Base-by-base conservation (phyloP, 2,329 filamentous ascomycete species). In the Blumeria graminis region DNA sequence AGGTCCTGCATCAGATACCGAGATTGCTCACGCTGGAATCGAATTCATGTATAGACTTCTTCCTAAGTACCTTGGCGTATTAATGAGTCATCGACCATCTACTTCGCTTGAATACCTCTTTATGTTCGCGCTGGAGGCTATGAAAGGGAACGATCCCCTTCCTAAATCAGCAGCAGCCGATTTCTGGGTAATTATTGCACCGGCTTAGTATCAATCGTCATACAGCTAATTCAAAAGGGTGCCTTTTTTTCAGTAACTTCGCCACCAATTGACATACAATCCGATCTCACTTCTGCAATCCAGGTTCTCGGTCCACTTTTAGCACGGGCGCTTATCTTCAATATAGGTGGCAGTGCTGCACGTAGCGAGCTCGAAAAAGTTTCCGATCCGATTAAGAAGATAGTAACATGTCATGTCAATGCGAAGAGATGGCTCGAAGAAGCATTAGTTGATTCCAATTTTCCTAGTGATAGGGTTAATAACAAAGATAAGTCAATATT, bases 131-230 rank as follows among this genome's bases (percentile, higher is more conserved):
- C 70, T 92, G 11, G 76, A 78, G 62, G 80, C 85, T 7, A 69
- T 93, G 6, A 75, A 81, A 46, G 82, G 81, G 11, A 78, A 74
- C 34, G 86, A 92, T 58, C 80, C 83, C 0, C 70, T 93, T 9
- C 83, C 85, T 0, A 93, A 92, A 68, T 76, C 76, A 34, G 77
- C 83, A 2, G 77, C 86, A 1, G 77, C 81, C 8, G 78, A 83
- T 33, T 85, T 93, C 59, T 92, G 86, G 84, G 80, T 83, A 68
- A 61, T 58, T 34, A 16, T 14, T 35, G 13, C 46, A 35, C 22
- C 6, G n/a, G 36, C 14, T 28, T 28, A 28, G 22, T 4, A 28
- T 28, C 22, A 28, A 28, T 2, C 4, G 22, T 2, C 22, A 1
- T 28, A 28, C 22, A 28, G 22, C 22, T 28, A 28, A 28, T 28